Evolutionary conservation across 352 stramenopile species (phyloP), one percentile per base, ranked within the genome.

Genomic region (Phytophthora uliginosa): DNA sequence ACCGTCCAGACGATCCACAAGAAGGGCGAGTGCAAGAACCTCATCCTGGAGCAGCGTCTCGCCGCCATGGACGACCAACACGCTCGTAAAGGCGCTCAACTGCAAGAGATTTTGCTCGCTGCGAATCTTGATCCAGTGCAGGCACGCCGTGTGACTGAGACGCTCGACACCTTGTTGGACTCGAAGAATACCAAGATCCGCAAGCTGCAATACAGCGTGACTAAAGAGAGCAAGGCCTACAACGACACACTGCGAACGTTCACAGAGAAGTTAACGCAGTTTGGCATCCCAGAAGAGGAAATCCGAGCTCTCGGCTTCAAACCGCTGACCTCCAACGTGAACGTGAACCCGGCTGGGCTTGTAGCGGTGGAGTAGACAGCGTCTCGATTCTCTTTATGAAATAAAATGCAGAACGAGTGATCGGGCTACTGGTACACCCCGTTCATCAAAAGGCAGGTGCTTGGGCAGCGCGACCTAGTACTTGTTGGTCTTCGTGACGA

Each of bases 401-500:
- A 66, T 63, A 58, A 59, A 6, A 57, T 59, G 48, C 45, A 60
- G 48, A 63, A 65, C 33, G 47, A 64, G 10, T 26, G 28, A 45
- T 70, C 56, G 20, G 17, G 28, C 50, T 73, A 69, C 38, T 74
- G 45, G 22, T 64, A 66, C 55, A 68, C 28, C 15, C 26, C 34
- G 53, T 70, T 65, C 63, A 55, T 67, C 34, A 47, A 69, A 66
- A 61, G 15, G 15, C 34, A 42, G 52, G 57, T 3, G 7, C 17
- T 20, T 53, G 7, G 13, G 38, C 4, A 13, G 36, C n/a, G 31
- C 8, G 17, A 28, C 36, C 59, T 78, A 99, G 64, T 97, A 98
- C 74, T 98, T 98, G 82, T 98, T 85, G 15, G 98, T 96, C 82
- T 99, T 99, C 53, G 96, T 99, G 18, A 99, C 94, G 59, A 99